phyloP scores from a whole-genome alignment of 768 basidiomycete species.

The Tylopilus cervinicoccineus region DNA sequence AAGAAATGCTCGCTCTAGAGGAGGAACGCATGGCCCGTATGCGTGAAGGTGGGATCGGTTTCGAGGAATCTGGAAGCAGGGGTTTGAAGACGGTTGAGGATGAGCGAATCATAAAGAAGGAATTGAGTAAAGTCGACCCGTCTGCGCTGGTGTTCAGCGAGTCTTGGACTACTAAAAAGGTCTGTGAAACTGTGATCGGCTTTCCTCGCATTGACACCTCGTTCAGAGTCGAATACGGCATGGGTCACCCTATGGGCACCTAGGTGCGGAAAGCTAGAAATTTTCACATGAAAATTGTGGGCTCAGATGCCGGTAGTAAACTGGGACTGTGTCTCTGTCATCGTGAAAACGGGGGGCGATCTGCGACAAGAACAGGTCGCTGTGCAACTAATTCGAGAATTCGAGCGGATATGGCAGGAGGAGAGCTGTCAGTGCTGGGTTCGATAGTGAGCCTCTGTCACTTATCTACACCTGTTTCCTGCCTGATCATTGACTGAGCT shows the following conservation, averaged over 20 bases:
- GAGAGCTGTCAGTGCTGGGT: slow-evolving; percentile 93
- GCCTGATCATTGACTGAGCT: slow-evolving; percentile 46
- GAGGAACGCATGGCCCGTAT: slow-evolving; percentile 96
- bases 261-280: slow-evolving; percentile 48
- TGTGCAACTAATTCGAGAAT: slow-evolving; percentile 90
- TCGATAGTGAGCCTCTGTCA: slow-evolving; percentile 60
- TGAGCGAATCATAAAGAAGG: slow-evolving; percentile 88
- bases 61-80: slow-evolving; percentile 43
- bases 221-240: slow-evolving; percentile 79
- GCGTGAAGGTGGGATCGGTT: slow-evolving; percentile 66
- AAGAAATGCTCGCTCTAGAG: slow-evolving; percentile 95
- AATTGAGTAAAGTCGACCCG: slow-evolving; percentile 93
- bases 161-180: slow-evolving; percentile 93
- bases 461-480: not conserved
- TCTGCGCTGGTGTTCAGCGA: slow-evolving; percentile 95
- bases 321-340: slow-evolving; percentile 93
- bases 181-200: slow-evolving; percentile 25
- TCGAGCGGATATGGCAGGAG: slow-evolving; percentile 92
- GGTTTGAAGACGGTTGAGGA: slow-evolving; percentile 76
- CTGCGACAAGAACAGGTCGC: slow-evolving; percentile 96
- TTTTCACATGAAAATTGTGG: slow-evolving; percentile 3
- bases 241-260: slow-evolving; percentile 92
- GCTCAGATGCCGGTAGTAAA: slow-evolving; percentile 41
- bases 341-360: slow-evolving; percentile 97
- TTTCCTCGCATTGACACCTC: slow-evolving; percentile 1